Evolutionary conservation across 768 basidiomycete genomes (phyloP).

Genomic region (Leccinum subgranulosum): DNA sequence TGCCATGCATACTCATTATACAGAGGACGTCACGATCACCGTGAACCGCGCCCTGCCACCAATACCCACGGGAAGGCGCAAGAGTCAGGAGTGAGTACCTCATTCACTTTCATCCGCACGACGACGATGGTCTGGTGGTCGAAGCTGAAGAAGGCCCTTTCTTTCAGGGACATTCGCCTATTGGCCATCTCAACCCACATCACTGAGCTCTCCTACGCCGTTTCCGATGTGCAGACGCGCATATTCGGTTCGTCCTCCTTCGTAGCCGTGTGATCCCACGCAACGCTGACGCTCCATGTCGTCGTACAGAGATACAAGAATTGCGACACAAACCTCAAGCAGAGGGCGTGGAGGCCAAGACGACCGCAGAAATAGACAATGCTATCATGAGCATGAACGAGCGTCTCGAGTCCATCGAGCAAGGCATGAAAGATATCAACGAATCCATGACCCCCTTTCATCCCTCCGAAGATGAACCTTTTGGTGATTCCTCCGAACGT

Average conservation of each 20-base stretch:
- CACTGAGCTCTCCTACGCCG: constrained; percentile 81
- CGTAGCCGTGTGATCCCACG: neutral
- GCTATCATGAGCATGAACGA: constrained; percentile 79
- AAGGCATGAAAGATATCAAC: constrained; percentile 53
- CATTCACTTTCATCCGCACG: constrained; percentile 6
- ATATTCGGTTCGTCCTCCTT: constrained; percentile 64
- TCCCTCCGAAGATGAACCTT: constrained; percentile 36
- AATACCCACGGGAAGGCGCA: constrained; percentile 49
- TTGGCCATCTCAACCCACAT: constrained; percentile 76
- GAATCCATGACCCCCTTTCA: too few species aligned
- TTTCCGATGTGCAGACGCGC: constrained; percentile 88
- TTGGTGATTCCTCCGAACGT: constrained; percentile 39
- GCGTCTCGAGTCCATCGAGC: constrained; percentile 67
- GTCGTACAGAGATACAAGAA: constrained; percentile 78
- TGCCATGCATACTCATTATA: constrained; percentile 21
- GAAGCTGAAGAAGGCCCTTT: constrained; percentile 24
- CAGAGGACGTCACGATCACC: constrained; percentile 77
- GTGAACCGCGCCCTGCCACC: constrained; percentile 42
- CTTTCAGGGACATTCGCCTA: constrained; percentile 58
- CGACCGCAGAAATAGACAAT: constrained; percentile 74
- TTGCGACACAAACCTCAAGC: constrained; percentile 83
- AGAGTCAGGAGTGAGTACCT: constrained; percentile 65
- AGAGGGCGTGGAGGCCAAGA: constrained; percentile 46
- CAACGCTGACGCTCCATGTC: constrained; percentile 12
- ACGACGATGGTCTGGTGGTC: constrained; percentile 27